Conservation (phyloP, 2,329 filamentous ascomycete species). For the Aspergillus udagawae region DNA sequence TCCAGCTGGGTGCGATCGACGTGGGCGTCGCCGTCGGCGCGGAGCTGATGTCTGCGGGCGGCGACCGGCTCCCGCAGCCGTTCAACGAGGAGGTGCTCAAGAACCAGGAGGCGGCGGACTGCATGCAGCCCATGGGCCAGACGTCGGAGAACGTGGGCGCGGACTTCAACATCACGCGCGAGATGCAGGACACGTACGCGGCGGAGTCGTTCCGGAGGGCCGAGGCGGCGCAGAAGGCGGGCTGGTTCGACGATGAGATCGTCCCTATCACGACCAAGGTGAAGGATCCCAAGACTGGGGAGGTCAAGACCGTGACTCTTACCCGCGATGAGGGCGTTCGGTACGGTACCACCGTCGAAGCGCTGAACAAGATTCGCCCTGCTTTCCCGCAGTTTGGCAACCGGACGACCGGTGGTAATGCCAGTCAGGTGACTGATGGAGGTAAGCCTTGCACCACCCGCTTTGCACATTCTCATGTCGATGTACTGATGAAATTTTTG, state of each 20-base stretch:
- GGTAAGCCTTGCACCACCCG: no score
- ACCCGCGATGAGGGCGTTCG: conserved; percentile 87
- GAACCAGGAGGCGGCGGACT: conserved; percentile 76
- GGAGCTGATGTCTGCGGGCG: conserved; percentile 77
- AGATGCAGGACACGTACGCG: conserved; percentile 78
- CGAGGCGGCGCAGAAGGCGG: conserved; percentile 83
- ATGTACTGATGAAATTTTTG: no score
- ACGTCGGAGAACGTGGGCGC: conserved; percentile 92
- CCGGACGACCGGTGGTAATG: conserved; percentile 86
- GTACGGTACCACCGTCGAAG: conserved; percentile 81
- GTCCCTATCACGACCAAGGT: conserved; percentile 77
- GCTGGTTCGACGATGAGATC: conserved; percentile 92
- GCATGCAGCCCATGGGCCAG: conserved; percentile 95
- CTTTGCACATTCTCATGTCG: no score
- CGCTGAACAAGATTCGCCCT: conserved; percentile 75
- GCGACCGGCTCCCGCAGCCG: conserved; percentile 65
- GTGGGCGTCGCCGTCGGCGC: conserved; percentile 83
- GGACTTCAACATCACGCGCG: conserved; percentile 80
- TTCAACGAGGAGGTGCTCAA: conserved; percentile 74
- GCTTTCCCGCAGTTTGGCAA: conserved; percentile 90
- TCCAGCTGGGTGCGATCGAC: conserved; percentile 74
- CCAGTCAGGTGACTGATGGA: conserved; percentile 91
- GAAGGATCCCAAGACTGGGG: conserved; percentile 78
- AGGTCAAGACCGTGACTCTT: conserved; percentile 71
- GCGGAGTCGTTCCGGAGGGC: conserved; percentile 84